Percentiles rank a stretch among this genome's conserved stretches.
phyloP scores from a whole-genome alignment of 1,284 basidiomycete genomes.

The Coniophora puteana region DNA sequence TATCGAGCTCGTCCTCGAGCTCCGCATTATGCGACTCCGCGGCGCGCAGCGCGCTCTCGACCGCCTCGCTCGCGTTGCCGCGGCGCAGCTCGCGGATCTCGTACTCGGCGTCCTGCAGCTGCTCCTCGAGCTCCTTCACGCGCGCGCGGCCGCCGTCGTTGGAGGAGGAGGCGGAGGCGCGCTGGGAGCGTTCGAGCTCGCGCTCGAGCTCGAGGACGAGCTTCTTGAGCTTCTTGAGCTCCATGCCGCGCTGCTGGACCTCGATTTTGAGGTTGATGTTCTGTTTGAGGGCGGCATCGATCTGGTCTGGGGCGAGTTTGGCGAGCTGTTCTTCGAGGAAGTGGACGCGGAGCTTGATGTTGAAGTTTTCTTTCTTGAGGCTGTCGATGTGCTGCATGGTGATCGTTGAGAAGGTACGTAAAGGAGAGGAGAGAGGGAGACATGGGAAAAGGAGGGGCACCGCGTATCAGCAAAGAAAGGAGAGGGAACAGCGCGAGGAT shows the following conservation, averaged over 20 bases:
- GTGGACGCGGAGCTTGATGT: conserved; percentile 90
- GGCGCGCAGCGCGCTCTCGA: conserved; percentile 49
- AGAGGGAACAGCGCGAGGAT: conserved; percentile 4
- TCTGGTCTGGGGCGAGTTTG: conserved; percentile 86
- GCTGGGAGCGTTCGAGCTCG: conserved; percentile 71
- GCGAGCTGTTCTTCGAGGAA: conserved; percentile 89
- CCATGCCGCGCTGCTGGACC: conserved; percentile 87
- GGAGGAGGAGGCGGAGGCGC: conserved; percentile 42
- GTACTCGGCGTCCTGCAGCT: conserved; percentile 62
- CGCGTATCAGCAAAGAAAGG: background rate
- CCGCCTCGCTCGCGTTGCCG: conserved; percentile 36
- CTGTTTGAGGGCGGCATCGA: conserved; percentile 88
- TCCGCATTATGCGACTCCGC: conserved; percentile 58
- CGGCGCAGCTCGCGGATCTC: conserved; percentile 62
- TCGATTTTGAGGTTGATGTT: conserved; percentile 94
- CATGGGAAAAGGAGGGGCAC: background rate
- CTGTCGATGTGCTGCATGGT: conserved; percentile 79
- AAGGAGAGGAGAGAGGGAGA: too few species aligned
- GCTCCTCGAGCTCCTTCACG: conserved; percentile 61
- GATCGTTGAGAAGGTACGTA: background rate
- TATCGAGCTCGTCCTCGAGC: conserved; percentile 70
- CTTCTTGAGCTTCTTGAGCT: conserved; percentile 91
- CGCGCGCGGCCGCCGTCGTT: conserved; percentile 13
- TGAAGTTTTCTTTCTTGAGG: conserved; percentile 94
- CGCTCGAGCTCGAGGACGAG: conserved; percentile 80